phyloP scores from a whole-genome alignment of 1,139 yeast species.

The Suhomyces taliae region DNA sequence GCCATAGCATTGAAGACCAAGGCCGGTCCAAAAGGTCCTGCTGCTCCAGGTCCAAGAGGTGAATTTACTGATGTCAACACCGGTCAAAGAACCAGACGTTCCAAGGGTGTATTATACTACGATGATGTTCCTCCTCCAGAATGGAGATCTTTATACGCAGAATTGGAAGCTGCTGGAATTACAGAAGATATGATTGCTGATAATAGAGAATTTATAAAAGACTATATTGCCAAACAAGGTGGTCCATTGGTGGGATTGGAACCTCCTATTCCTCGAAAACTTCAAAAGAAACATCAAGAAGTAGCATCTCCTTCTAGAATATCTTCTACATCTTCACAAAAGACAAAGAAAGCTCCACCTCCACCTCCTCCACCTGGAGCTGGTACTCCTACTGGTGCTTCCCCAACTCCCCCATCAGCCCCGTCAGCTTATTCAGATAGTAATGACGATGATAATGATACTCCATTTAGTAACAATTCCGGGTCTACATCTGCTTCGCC shows the following conservation, averaged over 20 bases:
- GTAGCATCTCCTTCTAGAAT: slow-evolving; percentile 10
- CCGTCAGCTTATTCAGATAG: slow-evolving; percentile 1
- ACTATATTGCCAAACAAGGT: slow-evolving; percentile 72
- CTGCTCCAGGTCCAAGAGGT: slow-evolving; percentile 75
- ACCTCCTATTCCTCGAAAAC: slow-evolving; percentile 77
- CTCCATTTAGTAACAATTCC: slow-evolving; percentile 4
- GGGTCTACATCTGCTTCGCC: slow-evolving; percentile 17
- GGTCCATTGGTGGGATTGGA: slow-evolving; percentile 85
- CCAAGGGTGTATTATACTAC: slow-evolving; percentile 65
- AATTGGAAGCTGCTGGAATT: slow-evolving; percentile 76
- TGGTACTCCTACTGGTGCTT: slow-evolving; percentile 4
- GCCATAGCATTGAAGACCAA: slow-evolving; percentile 76
- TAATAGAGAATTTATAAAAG: slow-evolving; percentile 77
- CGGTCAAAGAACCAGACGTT: slow-evolving; percentile 56
- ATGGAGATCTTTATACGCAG: slow-evolving; percentile 76
- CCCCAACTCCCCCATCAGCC: slow-evolving; percentile 4
- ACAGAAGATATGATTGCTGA: slow-evolving; percentile 90
- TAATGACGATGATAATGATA: slow-evolving; percentile 1
- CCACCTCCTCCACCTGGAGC: slow-evolving; percentile 47
- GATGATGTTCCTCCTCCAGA: slow-evolving; percentile 84
- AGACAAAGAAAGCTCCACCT: slow-evolving; percentile 40
- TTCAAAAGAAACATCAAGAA: slow-evolving; percentile 23
- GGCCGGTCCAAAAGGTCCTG: slow-evolving; percentile 33
- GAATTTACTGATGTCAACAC: slow-evolving; percentile 47
- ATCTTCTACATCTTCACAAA: slow-evolving; percentile 5